Conservation (phyloP, 345 rosid genomes). For the Adansonia digitata region DNA sequence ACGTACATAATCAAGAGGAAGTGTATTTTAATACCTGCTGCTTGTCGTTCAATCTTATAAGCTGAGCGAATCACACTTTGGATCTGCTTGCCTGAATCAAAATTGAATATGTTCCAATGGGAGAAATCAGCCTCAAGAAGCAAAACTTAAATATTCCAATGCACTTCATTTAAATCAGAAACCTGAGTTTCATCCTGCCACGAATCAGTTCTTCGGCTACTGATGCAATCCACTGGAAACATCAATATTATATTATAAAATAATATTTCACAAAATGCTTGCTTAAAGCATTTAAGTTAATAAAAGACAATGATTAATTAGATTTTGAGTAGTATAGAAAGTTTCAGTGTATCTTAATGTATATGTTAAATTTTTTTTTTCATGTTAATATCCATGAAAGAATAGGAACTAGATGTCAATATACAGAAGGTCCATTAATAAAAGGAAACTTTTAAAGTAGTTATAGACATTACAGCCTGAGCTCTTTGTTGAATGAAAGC, state of each 20-base stretch:
- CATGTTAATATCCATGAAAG: not conserved
- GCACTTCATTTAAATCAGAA: conserved; percentile 20
- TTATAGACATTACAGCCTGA: not conserved
- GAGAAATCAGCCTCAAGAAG: conserved; percentile 8
- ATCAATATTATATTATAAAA: conserved; percentile 38
- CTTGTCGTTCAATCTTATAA: conserved; percentile 88
- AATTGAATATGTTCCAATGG: conserved; percentile 14
- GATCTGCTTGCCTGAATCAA: conserved; percentile 65
- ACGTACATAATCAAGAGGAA: not conserved
- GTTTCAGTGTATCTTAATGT: not conserved
- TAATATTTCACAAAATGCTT: conserved; percentile 19
- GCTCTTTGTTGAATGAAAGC: not conserved
- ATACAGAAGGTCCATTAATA: not conserved
- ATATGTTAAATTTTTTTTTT: not conserved
- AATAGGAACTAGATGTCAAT: not conserved
- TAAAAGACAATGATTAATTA: not conserved
- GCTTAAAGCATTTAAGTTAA: not conserved
- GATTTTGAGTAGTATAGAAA: not conserved
- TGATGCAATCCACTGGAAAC: conserved; percentile 54
- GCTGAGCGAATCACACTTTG: conserved; percentile 58
- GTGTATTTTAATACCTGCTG: conserved; percentile 53
- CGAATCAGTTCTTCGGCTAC: conserved; percentile 69
- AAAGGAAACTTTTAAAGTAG: not conserved
- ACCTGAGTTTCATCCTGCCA: conserved; percentile 89
- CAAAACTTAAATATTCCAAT: conserved; percentile 3